Percentiles rank a stretch among this genome's conserved stretches.
Evolutionary conservation across 768 basidiomycete species (phyloP).

Genomic region (Stropharia rugosoannulata): DNA sequence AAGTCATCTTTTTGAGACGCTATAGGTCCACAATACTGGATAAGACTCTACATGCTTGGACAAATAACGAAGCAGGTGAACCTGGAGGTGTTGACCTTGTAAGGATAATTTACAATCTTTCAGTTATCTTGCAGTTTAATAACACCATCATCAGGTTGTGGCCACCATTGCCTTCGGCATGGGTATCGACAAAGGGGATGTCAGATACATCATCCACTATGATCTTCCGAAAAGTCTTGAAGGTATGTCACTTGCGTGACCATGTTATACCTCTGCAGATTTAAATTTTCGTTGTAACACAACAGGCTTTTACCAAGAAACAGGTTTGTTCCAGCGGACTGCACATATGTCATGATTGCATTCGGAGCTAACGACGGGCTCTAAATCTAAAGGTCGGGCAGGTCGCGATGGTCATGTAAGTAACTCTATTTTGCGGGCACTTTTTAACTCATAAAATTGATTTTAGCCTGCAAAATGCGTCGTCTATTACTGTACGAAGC

Average conservation of each 20-base stretch:
- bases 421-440: conserved; percentile 2
- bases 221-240: conserved; percentile 84
- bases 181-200: conserved; percentile 83
- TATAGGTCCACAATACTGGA: conserved; percentile 50
- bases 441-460: background rate
- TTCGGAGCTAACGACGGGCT: background rate
- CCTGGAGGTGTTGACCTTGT: conserved; percentile 64
- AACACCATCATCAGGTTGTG: conserved; percentile 47
- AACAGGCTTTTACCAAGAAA: conserved; percentile 85
- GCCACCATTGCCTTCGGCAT: conserved; percentile 86
- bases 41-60: conserved; percentile 62
- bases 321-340: conserved; percentile 42
- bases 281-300: background rate
- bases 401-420: conserved; percentile 75
- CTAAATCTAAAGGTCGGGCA: conserved; percentile 60
- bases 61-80: conserved; percentile 43
- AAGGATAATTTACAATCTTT: conserved; percentile 18
- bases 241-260: conserved; percentile 39
- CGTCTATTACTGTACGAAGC: conserved; percentile 73
- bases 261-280: background rate
- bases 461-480: conserved; percentile 75
- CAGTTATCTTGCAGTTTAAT: background rate
- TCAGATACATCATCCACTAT: conserved; percentile 79
- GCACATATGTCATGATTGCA: background rate
- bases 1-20: background rate